phyloP scores from a whole-genome alignment of 2,329 filamentous ascomycete genomes.

The Cladosporium sp. region DNA sequence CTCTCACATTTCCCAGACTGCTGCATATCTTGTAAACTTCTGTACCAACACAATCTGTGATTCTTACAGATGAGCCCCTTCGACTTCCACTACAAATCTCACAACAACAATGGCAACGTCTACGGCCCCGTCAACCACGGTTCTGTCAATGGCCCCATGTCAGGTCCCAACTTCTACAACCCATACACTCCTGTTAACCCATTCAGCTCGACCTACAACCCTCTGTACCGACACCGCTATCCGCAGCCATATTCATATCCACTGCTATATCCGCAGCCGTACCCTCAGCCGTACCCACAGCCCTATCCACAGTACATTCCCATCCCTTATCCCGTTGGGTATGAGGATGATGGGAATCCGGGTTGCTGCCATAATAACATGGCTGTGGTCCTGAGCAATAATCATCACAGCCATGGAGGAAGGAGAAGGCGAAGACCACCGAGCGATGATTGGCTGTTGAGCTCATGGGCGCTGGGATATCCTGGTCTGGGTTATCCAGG shows the following conservation, averaged over 20 bases:
- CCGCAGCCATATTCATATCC: background rate
- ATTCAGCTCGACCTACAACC: background rate
- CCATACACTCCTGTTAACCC: background rate
- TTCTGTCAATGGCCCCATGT: background rate
- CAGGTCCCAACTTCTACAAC: background rate
- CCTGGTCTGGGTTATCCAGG: background rate
- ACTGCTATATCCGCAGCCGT: background rate
- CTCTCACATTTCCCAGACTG: background rate
- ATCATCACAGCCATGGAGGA: background rate
- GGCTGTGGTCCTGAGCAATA: background rate
- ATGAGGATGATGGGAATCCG: background rate
- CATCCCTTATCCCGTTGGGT: background rate
- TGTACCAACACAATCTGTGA: background rate
- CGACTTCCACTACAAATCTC: background rate
- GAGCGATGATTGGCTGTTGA: background rate
- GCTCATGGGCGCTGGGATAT: background rate
- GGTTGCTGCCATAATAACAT: background rate
- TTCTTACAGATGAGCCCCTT: background rate
- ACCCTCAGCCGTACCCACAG: background rate
- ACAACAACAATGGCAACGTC: background rate
- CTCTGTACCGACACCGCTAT: background rate
- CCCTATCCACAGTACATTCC: background rate
- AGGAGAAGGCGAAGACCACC: background rate
- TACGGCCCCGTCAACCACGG: background rate
- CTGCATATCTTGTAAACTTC: background rate